Base-by-base conservation (phyloP, 139 green algal genomes). In the Pycnococcus provasolii region DNA sequence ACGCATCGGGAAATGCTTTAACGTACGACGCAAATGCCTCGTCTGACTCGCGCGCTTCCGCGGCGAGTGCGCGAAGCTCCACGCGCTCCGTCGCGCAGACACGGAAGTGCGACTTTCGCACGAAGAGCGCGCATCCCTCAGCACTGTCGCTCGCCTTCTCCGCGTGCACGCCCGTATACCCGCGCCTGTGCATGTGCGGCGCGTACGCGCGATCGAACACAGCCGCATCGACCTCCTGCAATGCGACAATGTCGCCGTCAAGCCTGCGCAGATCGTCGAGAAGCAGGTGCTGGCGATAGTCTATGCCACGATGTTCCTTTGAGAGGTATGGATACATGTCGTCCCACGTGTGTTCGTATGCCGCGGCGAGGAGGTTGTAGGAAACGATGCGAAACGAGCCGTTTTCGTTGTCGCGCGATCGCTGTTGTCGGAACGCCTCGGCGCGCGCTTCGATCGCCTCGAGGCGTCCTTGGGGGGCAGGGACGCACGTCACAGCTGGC, bases 151-250 rank as follows among this genome's bases (percentile, higher is more conserved):
- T 80, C 40, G 80, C 79, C 60, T 95, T 95, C 75, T 91, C 91
- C 42, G 84, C 89, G 73, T 84, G 91, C 5, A 77, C 53, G 0
- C 87, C 86, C 1, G 72, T 9, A 37, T 46, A 62, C 40, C 37
- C 55, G 58, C 62, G 60, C 55, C 65, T 65, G 40, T 46, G n/a
- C 62, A 91, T 52, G 53, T 85, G 77, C 3, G 81, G 85, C 45
- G 60, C 48, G n/a, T 86, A 79, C 68, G 77, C 87, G 2, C 74
- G 62, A 0, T 47, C 48, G 64, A 90, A 94, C 44, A 77, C 76
- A 65, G 79, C 84, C 59, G 86, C 80, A 62, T 96, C 89, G 40
- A 96, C 85, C 67, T 96, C 89, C 75, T 95, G 87, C 52, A 84
- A 53, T 2, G 41, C 40, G 3, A 66, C 60, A 15, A 66, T 15